These are phyloP conservation scores for Aristolochia californica DNA, from an alignment of 164 flowering plant genomes.

Conservation along the genomic window DNA sequence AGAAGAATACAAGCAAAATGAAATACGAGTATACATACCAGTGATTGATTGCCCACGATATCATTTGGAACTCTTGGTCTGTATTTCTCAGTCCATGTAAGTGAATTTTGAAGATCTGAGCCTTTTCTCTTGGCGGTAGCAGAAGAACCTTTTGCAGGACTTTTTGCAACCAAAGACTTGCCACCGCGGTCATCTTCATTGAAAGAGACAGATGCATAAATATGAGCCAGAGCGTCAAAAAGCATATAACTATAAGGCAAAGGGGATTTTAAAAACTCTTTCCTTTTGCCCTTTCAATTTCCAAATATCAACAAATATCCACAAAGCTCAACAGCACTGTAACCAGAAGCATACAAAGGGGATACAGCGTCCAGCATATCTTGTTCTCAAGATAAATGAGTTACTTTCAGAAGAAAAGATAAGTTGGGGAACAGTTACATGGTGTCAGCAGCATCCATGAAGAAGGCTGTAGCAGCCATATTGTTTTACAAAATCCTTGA, in stretches of 20 bases:
- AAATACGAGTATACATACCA: slow-evolving; percentile 36
- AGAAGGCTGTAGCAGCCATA: no score
- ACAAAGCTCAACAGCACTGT: no score
- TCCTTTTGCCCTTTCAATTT: no score
- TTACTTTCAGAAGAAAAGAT: no score
- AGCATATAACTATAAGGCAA: background rate
- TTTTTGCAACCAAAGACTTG: slow-evolving; percentile 22
- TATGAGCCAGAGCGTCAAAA: background rate
- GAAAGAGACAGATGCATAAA: background rate
- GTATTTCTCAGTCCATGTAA: slow-evolving; percentile 90
- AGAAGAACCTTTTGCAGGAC: slow-evolving; percentile 8
- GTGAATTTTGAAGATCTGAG: slow-evolving; percentile 16
- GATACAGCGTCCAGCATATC: no score
- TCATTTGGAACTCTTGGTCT: slow-evolving; percentile 76
- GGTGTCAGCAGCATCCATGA: no score
- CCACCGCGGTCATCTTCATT: slow-evolving; percentile 15
- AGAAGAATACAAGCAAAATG: background rate
- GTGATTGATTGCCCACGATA: slow-evolving; percentile 78
- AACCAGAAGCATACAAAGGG: no score
- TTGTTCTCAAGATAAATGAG: no score
- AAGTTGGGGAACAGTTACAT: no score
- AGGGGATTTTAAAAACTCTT: no score
- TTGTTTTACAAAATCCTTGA: no score
- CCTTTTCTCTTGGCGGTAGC: slow-evolving; percentile 31
- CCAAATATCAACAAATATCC: no score